These are phyloP conservation scores for Daldinia concentrica DNA, from an alignment of 495 filamentous ascomycete species.

Conservation along the genomic window DNA sequence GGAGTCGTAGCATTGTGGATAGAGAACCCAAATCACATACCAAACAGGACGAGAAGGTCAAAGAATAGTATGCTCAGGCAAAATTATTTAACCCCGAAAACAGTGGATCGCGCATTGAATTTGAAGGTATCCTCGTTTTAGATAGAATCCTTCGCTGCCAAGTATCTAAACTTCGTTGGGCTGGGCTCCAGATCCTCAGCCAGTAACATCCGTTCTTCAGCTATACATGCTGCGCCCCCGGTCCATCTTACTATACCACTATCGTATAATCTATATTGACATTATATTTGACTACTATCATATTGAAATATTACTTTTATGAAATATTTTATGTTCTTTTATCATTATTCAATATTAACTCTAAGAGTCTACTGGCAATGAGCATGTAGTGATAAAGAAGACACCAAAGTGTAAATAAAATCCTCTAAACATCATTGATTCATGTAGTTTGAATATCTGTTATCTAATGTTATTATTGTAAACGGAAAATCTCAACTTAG, in stretches of 20 bases:
- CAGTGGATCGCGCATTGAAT: not conserved
- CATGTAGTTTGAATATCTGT: not conserved
- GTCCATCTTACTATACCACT: not conserved
- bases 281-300: not conserved
- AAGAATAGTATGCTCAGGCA: not conserved
- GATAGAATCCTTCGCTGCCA: not conserved
- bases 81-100: not conserved
- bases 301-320: not conserved
- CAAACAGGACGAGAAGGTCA: not conserved
- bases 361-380: not conserved
- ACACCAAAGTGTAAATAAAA: not conserved
- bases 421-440: not conserved
- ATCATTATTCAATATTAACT: not conserved
- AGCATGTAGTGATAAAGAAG: not conserved
- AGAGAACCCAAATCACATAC: not conserved
- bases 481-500: too few relatives aligned
- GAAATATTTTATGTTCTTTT: not conserved
- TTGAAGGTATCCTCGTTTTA: not conserved
- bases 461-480: too few relatives aligned
- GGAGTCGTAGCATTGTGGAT: slow-evolving; percentile 6
- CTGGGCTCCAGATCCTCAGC: not conserved
- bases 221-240: not conserved
- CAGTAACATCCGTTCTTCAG: not conserved
- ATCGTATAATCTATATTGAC: not conserved
- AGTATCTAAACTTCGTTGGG: not conserved